Base-by-base conservation (phyloP, 1,284 basidiomycete genomes). In the Porodaedalea pini region DNA sequence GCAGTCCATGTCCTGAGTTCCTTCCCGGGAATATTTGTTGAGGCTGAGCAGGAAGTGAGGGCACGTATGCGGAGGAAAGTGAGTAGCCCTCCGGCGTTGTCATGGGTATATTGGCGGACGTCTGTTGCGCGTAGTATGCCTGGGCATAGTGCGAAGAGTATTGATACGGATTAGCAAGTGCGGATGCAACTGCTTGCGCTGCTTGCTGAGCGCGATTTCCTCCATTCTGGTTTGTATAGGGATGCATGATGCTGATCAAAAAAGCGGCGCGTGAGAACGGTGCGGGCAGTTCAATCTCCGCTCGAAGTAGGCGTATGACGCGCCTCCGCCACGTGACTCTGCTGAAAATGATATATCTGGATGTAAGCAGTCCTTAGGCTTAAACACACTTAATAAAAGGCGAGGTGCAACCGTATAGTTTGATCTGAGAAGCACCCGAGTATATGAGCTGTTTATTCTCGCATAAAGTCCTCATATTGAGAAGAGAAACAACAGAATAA, bases 61-160 rank as follows among this genome's bases (percentile, higher is more conserved):
- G 43, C 29, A 32, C n/a, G 53, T 61, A 61, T 43, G 60, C 36
- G 39, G 62, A 60, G 39, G 63, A 55, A 55, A 60, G 17, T 25
- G 61, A 50, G 51, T 55, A 57, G 44, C 60, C 54, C 49, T 63
- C 56, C 43, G 58, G 51, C 15, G 54, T 59, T 4, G 48, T 52
- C 29, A 52, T 52, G 2, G 55, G 47, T 15, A 36, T 19, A 39
- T n/a, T 44, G 10, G 54, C 17, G 23, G 17, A 31, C 17, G 48
- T 37, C 36, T 50, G 57, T 36, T 61, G 60, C 6, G 47, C 5
- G 21, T 61, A 59, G 44, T 61, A 62, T 3, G 60, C 62, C 32
- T 58, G 62, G 15, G 60, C 62, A 54, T 58, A 63, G 45, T 61
- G 60, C 13, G 60, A 51, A 11, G 60, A 61, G 41, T 57, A 53